Conservation (phyloP, 768 basidiomycete genomes). For the Serpula lacrymans region DNA sequence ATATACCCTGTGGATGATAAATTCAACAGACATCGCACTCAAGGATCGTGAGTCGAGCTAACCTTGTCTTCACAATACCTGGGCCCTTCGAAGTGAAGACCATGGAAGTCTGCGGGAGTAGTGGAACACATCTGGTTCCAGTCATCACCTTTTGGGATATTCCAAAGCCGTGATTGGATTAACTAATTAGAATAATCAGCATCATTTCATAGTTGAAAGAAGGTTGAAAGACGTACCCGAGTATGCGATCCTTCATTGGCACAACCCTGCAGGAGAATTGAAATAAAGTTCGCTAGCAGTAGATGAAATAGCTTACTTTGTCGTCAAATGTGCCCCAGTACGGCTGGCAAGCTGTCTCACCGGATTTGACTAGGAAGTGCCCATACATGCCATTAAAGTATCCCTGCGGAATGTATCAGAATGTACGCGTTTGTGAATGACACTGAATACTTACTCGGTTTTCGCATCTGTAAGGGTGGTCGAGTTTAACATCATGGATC, state of each 20-base stretch:
- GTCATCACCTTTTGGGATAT: constrained; percentile 21
- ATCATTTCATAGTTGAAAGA: neutral
- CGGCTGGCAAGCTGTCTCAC: constrained; percentile 23
- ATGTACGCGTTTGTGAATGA: neutral
- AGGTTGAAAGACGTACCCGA: constrained; percentile 9
- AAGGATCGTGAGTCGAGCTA: no score
- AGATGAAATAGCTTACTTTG: constrained; percentile 15
- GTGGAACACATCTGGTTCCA: constrained; percentile 32
- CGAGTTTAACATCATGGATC: constrained; percentile 17
- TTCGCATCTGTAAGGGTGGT: constrained; percentile 18
- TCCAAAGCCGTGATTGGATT: constrained; percentile 27
- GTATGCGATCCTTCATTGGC: constrained; percentile 17
- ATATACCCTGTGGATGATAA: no score
- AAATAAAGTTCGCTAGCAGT: neutral
- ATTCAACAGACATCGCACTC: no score
- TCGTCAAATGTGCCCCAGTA: constrained; percentile 25
- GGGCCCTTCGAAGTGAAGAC: constrained; percentile 22
- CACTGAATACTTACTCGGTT: constrained; percentile 16
- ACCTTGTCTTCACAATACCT: no score
- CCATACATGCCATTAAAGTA: constrained; percentile 17
- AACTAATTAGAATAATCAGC: constrained; percentile 14
- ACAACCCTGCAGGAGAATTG: constrained; percentile 17
- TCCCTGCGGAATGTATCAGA: constrained; percentile 9
- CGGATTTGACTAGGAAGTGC: constrained; percentile 21
- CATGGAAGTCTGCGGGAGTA: constrained; percentile 24